Evolutionary conservation across 257 asterid species (phyloP).

Genomic region (Nicotiana benthamiana): DNA sequence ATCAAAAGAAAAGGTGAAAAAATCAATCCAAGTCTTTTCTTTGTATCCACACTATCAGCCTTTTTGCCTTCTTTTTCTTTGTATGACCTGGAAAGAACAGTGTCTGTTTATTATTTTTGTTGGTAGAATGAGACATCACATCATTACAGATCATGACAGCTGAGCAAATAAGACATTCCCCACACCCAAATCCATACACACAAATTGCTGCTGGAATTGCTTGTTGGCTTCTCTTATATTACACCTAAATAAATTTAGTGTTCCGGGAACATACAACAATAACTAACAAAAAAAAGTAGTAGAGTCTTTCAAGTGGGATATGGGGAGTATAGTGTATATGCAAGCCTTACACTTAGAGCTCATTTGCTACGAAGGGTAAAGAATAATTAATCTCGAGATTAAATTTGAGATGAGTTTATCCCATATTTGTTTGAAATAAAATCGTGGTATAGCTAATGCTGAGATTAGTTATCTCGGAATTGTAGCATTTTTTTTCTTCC

Average conservation of each 20-base stretch:
- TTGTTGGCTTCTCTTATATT: constrained; percentile 9
- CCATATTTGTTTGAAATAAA: too few relatives aligned
- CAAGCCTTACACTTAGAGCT: too few relatives aligned
- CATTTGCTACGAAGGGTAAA: too few relatives aligned
- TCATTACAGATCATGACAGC: constrained; percentile 36
- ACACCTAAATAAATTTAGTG: background rate
- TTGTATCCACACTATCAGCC: constrained; percentile 12
- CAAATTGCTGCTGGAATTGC: background rate
- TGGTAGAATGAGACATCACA: constrained; percentile 13
- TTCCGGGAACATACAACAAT: too few relatives aligned
- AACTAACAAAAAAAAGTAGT: too few relatives aligned
- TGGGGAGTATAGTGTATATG: too few relatives aligned
- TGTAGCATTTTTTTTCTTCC: too few relatives aligned
- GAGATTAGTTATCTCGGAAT: too few relatives aligned
- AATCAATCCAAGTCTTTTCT: constrained; percentile 13
- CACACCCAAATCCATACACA: constrained; percentile 5
- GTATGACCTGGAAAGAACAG: constrained; percentile 33
- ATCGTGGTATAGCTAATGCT: too few relatives aligned
- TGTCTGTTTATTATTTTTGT: constrained; percentile 12
- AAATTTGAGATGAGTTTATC: too few relatives aligned
- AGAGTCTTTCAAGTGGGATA: too few relatives aligned
- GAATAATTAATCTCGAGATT: too few relatives aligned
- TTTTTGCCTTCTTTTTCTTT: constrained; percentile 19
- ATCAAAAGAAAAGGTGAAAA: constrained; percentile 21
- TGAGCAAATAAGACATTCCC: constrained; percentile 28